Evolutionary conservation across 129 eudicot genomes (phyloP), one percentile per base, ranked within the genome.

Genomic region (Flaveria robusta): DNA sequence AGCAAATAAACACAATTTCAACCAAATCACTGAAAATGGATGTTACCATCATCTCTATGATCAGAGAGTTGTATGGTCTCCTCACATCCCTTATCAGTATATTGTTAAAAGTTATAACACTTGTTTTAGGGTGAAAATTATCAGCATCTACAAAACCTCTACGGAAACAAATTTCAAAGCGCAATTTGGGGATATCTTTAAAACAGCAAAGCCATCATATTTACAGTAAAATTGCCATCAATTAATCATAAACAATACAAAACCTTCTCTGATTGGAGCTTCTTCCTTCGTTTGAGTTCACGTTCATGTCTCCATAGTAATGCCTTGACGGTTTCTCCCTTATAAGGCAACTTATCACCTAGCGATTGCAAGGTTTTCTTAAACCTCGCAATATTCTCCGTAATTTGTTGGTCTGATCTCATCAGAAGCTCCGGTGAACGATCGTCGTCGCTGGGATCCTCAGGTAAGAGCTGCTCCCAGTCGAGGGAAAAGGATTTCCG

Each of bases 321-420:
- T 22, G 7, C 68, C 72, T 11, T 65, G 4, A 86, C n/a, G 60
- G 79, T 87, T n/a, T 75, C 82, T 41, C 96, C 96, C 16, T 75
- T 79, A 62, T 89, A 91, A n/a, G 77, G 60, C 78, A 87, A 65
- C 22, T 20, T 82, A 7, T 8, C 7, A 59, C 22, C 27, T 6
- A 58, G 0, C 7, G 9, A 5, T 1, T 0, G 5, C 20, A 49
- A 54, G 3, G 0, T 71, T 1, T 13, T 9, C 60, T 15, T 70
- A 0, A 0, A 0, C 43, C 81, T 70, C 4, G 29, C 59, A 18
- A 77, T 41, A 19, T 8, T 0, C 3, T 69, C 66, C 2, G 2
- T 59, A 2, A 88, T 60, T 31, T 79, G 70, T 14, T 13, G 11
- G 41, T 52, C 70, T 24, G 77, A 56, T 41, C 4, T 67, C 22